Percentiles rank a stretch among this genome's conserved stretches.
phyloP scores from a whole-genome alignment of 306 rosid genomes.

The Cajanus cajan region DNA sequence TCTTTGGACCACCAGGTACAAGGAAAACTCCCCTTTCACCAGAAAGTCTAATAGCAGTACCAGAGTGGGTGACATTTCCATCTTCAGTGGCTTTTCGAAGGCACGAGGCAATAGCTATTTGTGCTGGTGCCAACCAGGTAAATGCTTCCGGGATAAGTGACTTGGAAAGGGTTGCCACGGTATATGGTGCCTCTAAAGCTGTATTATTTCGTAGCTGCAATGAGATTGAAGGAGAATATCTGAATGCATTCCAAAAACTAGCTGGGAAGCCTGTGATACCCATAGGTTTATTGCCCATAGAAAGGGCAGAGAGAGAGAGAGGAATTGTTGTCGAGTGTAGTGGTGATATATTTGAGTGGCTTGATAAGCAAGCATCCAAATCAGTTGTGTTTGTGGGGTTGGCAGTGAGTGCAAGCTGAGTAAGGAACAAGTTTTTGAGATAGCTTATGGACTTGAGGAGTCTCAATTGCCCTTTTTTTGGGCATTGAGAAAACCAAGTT shows the following conservation, averaged over 20 bases:
- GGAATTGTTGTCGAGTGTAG: neutral
- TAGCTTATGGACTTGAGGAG: constrained; percentile 46
- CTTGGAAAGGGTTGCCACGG: neutral
- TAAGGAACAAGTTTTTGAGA: constrained; percentile 38
- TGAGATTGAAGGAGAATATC: constrained; percentile 37
- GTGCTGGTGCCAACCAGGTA: neutral
- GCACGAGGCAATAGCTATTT: neutral
- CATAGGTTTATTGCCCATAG: constrained; percentile 40
- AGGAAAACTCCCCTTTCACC: neutral
- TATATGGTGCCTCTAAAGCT: neutral
- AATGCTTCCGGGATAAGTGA: constrained; percentile 19
- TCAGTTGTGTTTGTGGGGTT: constrained; percentile 46
- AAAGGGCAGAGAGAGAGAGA: neutral
- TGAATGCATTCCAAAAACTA: constrained; percentile 24
- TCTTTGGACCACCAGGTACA: neutral
- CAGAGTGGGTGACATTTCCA: constrained; percentile 27
- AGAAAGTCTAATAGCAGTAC: neutral
- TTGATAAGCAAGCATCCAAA: constrained; percentile 33
- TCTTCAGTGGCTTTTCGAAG: constrained; percentile 4
- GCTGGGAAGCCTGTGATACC: constrained; percentile 38
- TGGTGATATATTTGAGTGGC: constrained; percentile 38
- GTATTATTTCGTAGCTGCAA: constrained; percentile 26
- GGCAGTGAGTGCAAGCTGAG: constrained; percentile 47
- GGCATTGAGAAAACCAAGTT: constrained; percentile 33
- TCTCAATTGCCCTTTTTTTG: constrained; percentile 44